These are phyloP conservation scores for Eimeria zaria DNA, from an alignment of 169 alveolate species.

Conservation along the genomic window DNA sequence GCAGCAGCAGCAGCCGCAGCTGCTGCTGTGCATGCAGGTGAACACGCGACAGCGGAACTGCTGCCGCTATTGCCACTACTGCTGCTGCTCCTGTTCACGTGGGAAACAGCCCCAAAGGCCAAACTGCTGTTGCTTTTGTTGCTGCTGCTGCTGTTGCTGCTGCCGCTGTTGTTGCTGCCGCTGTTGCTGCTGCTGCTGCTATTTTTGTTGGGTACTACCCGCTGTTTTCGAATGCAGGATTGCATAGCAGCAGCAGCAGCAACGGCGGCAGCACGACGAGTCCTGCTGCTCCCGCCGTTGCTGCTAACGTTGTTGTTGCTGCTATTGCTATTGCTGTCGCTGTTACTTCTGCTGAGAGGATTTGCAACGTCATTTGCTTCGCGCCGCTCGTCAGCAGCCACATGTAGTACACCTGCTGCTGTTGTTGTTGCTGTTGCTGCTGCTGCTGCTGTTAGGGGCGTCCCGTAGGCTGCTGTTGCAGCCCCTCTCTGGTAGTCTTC, in stretches of 20 bases:
- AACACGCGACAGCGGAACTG: not conserved
- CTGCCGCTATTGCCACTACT: slow-evolving; percentile 33
- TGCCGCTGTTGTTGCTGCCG: slow-evolving; percentile 9
- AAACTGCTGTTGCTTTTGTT: slow-evolving; percentile 18
- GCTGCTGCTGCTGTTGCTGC: slow-evolving; percentile 66
- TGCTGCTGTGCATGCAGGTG: not conserved
- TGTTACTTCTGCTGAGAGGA: slow-evolving; percentile 32
- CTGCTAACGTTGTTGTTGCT: not conserved
- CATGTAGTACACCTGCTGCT: slow-evolving; percentile 19
- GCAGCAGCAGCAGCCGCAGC: slow-evolving; percentile 65
- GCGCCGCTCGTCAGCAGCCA: slow-evolving; percentile 18
- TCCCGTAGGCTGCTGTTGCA: not conserved
- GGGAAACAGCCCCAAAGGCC: not conserved
- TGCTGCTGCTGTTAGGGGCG: not conserved
- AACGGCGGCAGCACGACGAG: slow-evolving; percentile 27
- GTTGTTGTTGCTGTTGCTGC: slow-evolving; percentile 21
- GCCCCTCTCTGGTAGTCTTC: not conserved
- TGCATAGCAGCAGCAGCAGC: slow-evolving; percentile 68
- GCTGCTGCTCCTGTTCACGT: not conserved
- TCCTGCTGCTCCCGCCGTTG: slow-evolving; percentile 1
- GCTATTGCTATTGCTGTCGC: slow-evolving; percentile 54
- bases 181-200: slow-evolving; percentile 8
- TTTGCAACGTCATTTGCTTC: not conserved
- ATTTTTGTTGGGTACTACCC: not conserved
- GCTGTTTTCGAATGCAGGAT: not conserved